phyloP scores from a whole-genome alignment of 495 filamentous ascomycete genomes.

The Hypomontagnella monticulosa region DNA sequence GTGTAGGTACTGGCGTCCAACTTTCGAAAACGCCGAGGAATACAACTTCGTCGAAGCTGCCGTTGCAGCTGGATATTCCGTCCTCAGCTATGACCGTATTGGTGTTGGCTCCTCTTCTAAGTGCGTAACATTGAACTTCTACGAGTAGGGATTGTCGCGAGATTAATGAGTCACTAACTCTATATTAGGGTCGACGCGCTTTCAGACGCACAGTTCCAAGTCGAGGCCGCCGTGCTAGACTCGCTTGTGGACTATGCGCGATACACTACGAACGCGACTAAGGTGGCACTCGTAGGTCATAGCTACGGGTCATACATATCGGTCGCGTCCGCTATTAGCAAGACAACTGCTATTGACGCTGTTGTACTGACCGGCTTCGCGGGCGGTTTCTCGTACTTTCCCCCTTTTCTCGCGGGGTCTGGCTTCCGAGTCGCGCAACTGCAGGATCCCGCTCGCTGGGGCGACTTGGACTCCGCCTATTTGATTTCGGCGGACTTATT shows the following conservation, averaged over 20 bases:
- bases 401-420: constrained; percentile 39
- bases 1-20: constrained; percentile 39
- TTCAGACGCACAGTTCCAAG: constrained; percentile 43
- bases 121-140: constrained; percentile 1
- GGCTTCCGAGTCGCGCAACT: constrained; percentile 35
- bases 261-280: constrained; percentile 28
- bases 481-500: constrained; percentile 34
- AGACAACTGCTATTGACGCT: constrained; percentile 31
- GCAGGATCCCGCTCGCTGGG: constrained; percentile 36
- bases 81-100: constrained; percentile 65
- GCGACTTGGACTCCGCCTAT: constrained; percentile 33
- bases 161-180: not conserved
- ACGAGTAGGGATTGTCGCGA: not conserved
- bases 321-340: constrained; percentile 32
- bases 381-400: constrained; percentile 38
- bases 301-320: constrained; percentile 46
- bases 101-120: constrained; percentile 67
- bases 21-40: constrained; percentile 49
- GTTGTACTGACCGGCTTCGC: constrained; percentile 41
- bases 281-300: constrained; percentile 45
- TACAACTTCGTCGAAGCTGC: constrained; percentile 66
- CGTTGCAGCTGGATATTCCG: constrained; percentile 60
- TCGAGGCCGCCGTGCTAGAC: constrained; percentile 40
- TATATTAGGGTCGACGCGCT: constrained; percentile 27
- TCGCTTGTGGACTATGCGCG: constrained; percentile 40